Evolutionary conservation across 208 protist species (phyloP), one percentile per base, ranked within the genome.

Genomic region (Crithidia fasciculata): DNA sequence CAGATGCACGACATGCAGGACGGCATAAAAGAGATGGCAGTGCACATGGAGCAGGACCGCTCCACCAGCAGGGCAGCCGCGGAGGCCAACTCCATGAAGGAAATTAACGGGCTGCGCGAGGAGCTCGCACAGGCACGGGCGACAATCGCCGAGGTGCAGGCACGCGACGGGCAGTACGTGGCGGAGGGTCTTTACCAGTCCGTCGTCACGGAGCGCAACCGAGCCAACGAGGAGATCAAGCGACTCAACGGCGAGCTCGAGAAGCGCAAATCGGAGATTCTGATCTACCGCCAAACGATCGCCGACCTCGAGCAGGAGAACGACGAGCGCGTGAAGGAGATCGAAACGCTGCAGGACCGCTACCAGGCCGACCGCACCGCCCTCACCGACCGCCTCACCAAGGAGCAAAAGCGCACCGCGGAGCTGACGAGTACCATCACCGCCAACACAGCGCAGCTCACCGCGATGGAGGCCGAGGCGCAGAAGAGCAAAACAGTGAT

Each of bases 1-100:
- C 89, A 95, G 62, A 93, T 96, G 88, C 80, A 67, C 16, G 82
- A 94, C 70, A 94, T 96, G 89, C 87, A 96, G 78, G 84, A 86
- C 69, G 89, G 91, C 19, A 94, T 96, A 37, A 85, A 86, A 58
- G 91, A 91, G 54, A 94, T 94, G 89, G 89, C 89, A 37, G 54
- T 93, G 60, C 84, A 94, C 64, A 86, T 92, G 79, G 89, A 96
- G 58, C 66, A 77, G 61, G 85, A 92, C 67, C 88, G 88, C 13
- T 54, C 60, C 10, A 68, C 45, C 9, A 87, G 85, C 18, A 78
- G 72, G 45, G 58, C 67, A 5, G 54, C 64, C 3, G 89, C 86
- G 6, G 85, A 93, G 73, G 79, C 74, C 4, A 79, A 69, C 52
- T 67, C 78, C n/a, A 75, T 86, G 52, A 85, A 82, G 61, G 75